A percentile compares a stretch with the other conserved stretches of the same genome.
Evolutionary conservation across 352 stramenopile genomes (phyloP).

Genomic region (Globisporangium spinosum): DNA sequence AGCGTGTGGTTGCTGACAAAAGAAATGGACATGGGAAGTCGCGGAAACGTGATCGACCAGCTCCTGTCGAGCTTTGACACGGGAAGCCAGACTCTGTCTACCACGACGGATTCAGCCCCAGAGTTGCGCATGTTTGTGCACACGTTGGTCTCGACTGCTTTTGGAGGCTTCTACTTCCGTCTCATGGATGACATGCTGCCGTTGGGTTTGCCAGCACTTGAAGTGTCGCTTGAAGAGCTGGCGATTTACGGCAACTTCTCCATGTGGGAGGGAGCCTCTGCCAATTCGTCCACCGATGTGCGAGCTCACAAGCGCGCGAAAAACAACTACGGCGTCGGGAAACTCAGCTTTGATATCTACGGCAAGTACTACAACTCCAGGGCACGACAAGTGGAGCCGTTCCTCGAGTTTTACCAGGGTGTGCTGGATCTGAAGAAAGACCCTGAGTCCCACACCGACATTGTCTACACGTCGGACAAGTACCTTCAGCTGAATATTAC

Average conservation of each 20-base stretch:
- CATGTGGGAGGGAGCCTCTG: constrained; percentile 52
- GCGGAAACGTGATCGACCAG: constrained; percentile 72
- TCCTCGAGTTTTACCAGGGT: constrained; percentile 84
- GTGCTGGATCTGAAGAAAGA: constrained; percentile 80
- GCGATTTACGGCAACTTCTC: constrained; percentile 71
- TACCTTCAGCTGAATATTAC: constrained; percentile 89
- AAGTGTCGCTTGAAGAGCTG: constrained; percentile 74
- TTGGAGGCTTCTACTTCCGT: constrained; percentile 85
- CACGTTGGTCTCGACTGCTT: constrained; percentile 74
- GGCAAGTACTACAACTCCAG: constrained; percentile 88
- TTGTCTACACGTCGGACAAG: constrained; percentile 75
- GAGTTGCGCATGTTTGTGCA: constrained; percentile 69
- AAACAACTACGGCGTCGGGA: constrained; percentile 69
- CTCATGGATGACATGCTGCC: constrained; percentile 83
- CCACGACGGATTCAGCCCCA: background rate
- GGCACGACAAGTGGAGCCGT: constrained; percentile 71
- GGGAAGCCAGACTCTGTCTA: constrained; percentile 6
- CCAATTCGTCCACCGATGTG: constrained; percentile 30
- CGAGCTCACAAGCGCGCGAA: constrained; percentile 39
- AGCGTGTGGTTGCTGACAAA: constrained; percentile 75
- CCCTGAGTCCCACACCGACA: constrained; percentile 47
- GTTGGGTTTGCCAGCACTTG: constrained; percentile 66
- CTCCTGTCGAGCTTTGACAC: constrained; percentile 62
- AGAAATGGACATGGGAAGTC: constrained; percentile 74
- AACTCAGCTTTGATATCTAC: constrained; percentile 79